phyloP scores from a whole-genome alignment of 495 filamentous ascomycete species.

The Cercophora newfieldiana region DNA sequence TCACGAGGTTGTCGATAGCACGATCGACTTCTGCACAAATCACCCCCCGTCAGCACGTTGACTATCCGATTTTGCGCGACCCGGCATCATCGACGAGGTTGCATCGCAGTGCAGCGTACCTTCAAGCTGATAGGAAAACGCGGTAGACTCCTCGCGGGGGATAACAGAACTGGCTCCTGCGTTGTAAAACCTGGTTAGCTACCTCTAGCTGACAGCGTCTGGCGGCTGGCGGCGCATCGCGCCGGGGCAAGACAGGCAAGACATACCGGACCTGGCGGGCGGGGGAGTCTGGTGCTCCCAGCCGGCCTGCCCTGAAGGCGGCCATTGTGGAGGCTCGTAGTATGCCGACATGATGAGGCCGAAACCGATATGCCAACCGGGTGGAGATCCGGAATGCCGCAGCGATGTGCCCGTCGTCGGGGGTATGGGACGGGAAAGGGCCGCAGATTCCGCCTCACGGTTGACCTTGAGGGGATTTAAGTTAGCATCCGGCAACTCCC shows the following conservation, averaged over 20 bases:
- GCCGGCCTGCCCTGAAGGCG: constrained; percentile 59
- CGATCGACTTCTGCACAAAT: constrained; percentile 80
- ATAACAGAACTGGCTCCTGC: constrained; percentile 75
- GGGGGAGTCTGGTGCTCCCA: constrained; percentile 83
- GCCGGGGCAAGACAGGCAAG: neutral
- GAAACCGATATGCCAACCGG: constrained; percentile 25
- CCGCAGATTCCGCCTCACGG: constrained; percentile 23
- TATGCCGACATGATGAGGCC: constrained; percentile 68
- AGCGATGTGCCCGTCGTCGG: constrained; percentile 26
- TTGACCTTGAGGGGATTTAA: constrained; percentile 16
- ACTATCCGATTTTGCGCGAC: neutral
- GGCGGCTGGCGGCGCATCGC: constrained; percentile 13
- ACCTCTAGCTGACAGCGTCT: no score
- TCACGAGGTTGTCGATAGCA: constrained; percentile 90
- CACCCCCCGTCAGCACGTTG: constrained; percentile 24
- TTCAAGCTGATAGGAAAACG: constrained; percentile 89
- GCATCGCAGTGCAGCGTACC: constrained; percentile 53
- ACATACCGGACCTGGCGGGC: constrained; percentile 79
- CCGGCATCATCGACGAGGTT: neutral
- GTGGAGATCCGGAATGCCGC: constrained; percentile 38
- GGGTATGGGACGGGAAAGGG: constrained; percentile 2
- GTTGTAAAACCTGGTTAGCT: constrained; percentile 39
- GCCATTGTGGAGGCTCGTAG: constrained; percentile 86
- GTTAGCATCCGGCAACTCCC: constrained; percentile 20
- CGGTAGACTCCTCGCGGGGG: constrained; percentile 73